phyloP scores from a whole-genome alignment of 768 basidiomycete species.

The Auriculariales sp. region DNA sequence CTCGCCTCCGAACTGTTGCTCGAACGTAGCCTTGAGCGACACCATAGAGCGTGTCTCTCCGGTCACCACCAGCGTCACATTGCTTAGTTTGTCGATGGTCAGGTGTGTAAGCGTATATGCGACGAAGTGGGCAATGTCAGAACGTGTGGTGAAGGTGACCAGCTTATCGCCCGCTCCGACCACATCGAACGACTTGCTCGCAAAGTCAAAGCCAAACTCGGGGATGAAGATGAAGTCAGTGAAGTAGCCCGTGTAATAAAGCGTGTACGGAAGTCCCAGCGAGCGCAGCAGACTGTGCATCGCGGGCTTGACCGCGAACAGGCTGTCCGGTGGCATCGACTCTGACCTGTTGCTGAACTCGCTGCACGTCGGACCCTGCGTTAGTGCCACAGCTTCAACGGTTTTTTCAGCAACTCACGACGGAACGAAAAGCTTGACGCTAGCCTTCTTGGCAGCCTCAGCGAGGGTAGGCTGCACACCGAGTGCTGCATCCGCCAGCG shows the following conservation, averaged over 20 bases:
- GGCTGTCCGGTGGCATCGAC: background rate
- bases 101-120: background rate
- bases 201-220: background rate
- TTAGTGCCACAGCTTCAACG: background rate
- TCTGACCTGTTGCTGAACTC: background rate
- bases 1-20: background rate
- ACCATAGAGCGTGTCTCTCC: background rate
- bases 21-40: background rate
- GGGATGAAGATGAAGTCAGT: background rate
- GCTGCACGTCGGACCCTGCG: background rate
- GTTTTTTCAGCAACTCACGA: background rate
- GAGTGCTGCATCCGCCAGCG: background rate
- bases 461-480: background rate
- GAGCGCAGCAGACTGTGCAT: background rate
- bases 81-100: background rate
- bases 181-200: background rate
- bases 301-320: background rate
- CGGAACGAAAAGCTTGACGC: conserved; percentile 8
- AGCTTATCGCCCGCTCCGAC: background rate
- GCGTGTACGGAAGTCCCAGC: background rate
- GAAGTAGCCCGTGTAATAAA: background rate
- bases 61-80: background rate
- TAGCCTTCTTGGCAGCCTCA: background rate
- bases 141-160: background rate
- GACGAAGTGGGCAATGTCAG: background rate